A percentile compares a stretch with the other conserved stretches of the same genome.
Evolutionary conservation across 1,139 yeast species (phyloP).

Genomic region (Hyphopichia wangnamkhiaoensis): DNA sequence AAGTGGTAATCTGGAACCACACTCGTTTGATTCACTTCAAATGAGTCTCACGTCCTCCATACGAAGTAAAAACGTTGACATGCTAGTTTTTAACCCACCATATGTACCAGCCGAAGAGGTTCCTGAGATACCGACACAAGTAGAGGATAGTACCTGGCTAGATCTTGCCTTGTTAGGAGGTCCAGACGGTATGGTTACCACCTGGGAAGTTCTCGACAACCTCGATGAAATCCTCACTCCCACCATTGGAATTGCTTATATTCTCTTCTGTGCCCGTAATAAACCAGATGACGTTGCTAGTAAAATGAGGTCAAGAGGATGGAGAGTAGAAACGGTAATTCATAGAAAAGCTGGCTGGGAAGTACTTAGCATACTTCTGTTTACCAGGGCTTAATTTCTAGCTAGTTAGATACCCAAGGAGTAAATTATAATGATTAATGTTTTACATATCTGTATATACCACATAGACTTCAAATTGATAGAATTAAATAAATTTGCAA

Average conservation of each 20-base stretch:
- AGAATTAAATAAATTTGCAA: too few species aligned
- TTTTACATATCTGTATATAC: too few species aligned
- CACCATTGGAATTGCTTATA: constrained; percentile 70
- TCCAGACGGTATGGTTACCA: constrained; percentile 82
- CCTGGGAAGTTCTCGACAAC: constrained; percentile 58
- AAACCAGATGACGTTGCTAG: constrained; percentile 63
- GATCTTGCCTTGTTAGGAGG: constrained; percentile 93
- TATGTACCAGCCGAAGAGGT: constrained; percentile 84
- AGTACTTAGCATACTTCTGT: constrained; percentile 71
- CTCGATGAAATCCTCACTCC: constrained; percentile 50
- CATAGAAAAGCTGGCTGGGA: constrained; percentile 95
- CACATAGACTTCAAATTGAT: too few species aligned
- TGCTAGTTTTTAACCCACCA: constrained; percentile 89
- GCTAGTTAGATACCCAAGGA: too few species aligned
- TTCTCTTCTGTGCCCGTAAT: constrained; percentile 84
- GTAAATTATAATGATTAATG: too few species aligned
- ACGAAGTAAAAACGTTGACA: constrained; percentile 52
- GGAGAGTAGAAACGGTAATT: constrained; percentile 55
- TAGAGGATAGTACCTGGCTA: constrained; percentile 64
- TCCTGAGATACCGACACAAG: constrained; percentile 55
- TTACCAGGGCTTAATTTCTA: too few species aligned
- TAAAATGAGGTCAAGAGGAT: constrained; percentile 50
- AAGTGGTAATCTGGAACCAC: constrained; percentile 11
- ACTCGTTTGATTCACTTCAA: constrained; percentile 55
- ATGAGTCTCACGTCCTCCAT: constrained; percentile 58